Evolutionary conservation across 257 asterid genomes (phyloP), one percentile per base, ranked within the genome.

Genomic region (Solanum chmielewskii): DNA sequence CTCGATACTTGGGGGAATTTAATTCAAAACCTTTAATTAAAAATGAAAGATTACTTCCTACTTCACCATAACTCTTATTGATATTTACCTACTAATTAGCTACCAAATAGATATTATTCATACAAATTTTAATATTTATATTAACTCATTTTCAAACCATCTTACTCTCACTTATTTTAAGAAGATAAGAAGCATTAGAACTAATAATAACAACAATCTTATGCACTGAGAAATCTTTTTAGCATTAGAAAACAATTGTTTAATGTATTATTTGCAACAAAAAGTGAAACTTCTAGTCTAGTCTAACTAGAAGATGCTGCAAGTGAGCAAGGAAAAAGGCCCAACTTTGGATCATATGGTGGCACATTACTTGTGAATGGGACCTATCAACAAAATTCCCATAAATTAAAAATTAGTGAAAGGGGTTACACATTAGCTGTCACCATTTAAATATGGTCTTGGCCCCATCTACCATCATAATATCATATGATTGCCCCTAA

Each of bases 401-500:
- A 75, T 23, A 59, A 18, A 62, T 35, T 15, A 76, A 74, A 75
- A 18, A 59, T 27, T 81, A 9, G 68, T 18, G 75, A 60, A 77
- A 86, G 49, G 70, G 47, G 60, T 37, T 77, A 15, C 66, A 41
- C 39, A 86, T 76, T 85, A 86, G 88, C 88, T 86, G 88, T 76
- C 88, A 60, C 35, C 82, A 49, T 86, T 86, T 56, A 60, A 56
- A 56, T 56, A 56, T 18, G 4, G 64, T 56, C 64, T 18, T 56
- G 64, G 64, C 56, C 88, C 78, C 88, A 86, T 45, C 18, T 76
- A 59, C 88, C 86, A 84, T 29, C 56, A 66, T 85, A 71, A 68
- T 56, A 85, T 73, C 59, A 86, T 73, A 73, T 86, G 84, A 86
- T 86, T 86, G 71, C 85, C 37, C 69, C 20, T 16, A 45, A 35